phyloP scores from a whole-genome alignment of 2,329 filamentous ascomycete species.

The Talaromyces sp. region DNA sequence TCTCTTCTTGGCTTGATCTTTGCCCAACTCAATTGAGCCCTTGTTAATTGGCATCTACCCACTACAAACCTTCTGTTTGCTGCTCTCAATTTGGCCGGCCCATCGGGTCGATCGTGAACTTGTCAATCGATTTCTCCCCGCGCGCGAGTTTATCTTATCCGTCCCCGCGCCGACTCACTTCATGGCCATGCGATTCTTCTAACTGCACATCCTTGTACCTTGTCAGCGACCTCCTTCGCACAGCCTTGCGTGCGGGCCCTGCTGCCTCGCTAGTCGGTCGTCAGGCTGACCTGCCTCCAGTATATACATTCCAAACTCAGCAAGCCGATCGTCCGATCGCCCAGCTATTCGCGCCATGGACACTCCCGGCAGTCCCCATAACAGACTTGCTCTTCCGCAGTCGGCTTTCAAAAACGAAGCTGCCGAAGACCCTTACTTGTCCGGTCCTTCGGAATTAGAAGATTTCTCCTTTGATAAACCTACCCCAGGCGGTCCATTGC shows the following conservation, averaged over 20 bases:
- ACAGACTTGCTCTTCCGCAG: conserved; percentile 6
- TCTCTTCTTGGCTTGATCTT: neutral
- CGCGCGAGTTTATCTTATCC: neutral
- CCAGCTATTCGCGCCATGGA: conserved; percentile 6
- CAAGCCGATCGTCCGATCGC: neutral
- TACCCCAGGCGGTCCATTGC: conserved; percentile 6
- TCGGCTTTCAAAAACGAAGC: conserved; percentile 27
- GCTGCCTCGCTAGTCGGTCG: neutral
- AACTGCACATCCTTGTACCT: neutral
- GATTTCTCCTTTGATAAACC: conserved; percentile 22
- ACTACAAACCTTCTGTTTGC: neutral
- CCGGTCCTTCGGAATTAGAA: conserved; percentile 32
- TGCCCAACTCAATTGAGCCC: neutral
- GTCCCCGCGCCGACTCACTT: neutral
- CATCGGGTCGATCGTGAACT: neutral
- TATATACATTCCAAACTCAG: neutral
- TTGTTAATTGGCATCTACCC: neutral
- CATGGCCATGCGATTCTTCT: neutral
- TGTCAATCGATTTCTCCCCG: neutral
- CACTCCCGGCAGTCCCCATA: conserved; percentile 2
- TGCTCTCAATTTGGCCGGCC: neutral
- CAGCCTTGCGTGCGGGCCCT: neutral
- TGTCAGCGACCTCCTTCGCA: neutral
- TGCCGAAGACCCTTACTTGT: conserved; percentile 35
- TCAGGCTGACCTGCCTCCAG: neutral